Base-by-base conservation (phyloP, 306 rosid species). In the Rubus parviflorus region DNA sequence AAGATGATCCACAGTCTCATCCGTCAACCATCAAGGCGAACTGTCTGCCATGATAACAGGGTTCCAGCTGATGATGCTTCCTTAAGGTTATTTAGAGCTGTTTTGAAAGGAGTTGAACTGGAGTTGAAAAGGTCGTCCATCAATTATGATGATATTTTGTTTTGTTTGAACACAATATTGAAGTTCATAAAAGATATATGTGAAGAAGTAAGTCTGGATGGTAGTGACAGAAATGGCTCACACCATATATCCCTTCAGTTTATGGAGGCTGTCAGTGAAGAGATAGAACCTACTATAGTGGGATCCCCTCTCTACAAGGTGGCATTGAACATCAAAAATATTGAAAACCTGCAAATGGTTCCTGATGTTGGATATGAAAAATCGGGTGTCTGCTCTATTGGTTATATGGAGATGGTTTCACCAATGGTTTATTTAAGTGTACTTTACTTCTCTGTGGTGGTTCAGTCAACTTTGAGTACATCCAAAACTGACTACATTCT, bases 381-480 rank as follows among this genome's bases (percentile, higher is more conserved):
- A 70, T 74, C 20, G 0, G 60, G 49, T 77, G 71, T 87, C 72
- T 79, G 70, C 52, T 70, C 78, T 84, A 46, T 89, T 45, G 71
- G 85, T 76, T 69, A 91, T 71, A 89, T 87, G 98, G 92, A 89
- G 61, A 86, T 90, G 93, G 98, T 89, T 78, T 87, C 96, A 68
- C 97, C 97, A 66, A 66, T 83, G 75, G 84, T 86, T 82, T 92
- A 94, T 86, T 84, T 92, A 67, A 74, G 74, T 76, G 87, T 81
- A 13, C 87, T 89, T 69, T 86, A 82, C 89, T 85, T 90, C 84
- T 84, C 80, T 64, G 64, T 81, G 83, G 77, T 88, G 77, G 84
- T 84, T 71, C 88, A 67, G 76, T 80, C 79, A 83, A 80, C 85
- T 73, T 54, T 40, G 49, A 79, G 79, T 43, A 80, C 52, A 65